phyloP scores from a whole-genome alignment of 768 basidiomycete genomes.

The Kwoniella botswanensis region DNA sequence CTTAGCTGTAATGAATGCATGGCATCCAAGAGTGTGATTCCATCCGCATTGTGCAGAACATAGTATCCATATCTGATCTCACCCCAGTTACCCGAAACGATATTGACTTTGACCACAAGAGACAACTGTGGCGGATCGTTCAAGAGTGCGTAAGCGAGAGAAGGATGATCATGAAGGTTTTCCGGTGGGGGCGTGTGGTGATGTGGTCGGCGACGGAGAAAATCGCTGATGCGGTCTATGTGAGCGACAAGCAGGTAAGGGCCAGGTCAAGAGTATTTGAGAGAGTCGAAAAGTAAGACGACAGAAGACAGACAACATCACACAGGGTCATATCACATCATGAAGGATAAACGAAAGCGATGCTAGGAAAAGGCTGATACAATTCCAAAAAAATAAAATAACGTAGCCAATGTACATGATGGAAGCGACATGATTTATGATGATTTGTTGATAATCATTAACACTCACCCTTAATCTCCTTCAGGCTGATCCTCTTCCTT shows the following conservation, averaged over 20 bases:
- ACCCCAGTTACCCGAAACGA: not conserved
- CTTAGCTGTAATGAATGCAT: slow-evolving; percentile 5
- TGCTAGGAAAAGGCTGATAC: no score
- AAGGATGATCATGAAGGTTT: slow-evolving; percentile 5
- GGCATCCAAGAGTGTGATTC: not conserved
- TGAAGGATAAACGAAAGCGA: no score
- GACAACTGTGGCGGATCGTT: not conserved
- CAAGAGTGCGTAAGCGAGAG: not conserved
- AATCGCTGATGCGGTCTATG: not conserved
- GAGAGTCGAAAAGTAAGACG: not conserved
- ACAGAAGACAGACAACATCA: not conserved
- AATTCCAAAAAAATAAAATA: no score
- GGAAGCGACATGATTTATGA: no score
- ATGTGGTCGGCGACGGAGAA: not conserved
- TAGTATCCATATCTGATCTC: not conserved
- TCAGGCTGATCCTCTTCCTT: not conserved
- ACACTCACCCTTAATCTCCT: not conserved
- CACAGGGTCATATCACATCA: no score
- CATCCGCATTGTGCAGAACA: not conserved
- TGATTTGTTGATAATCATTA: no score
- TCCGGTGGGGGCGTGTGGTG: not conserved
- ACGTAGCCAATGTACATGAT: no score
- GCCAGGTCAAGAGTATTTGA: not conserved
- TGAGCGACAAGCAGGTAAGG: not conserved
- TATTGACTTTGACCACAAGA: not conserved